Conservation (phyloP, 2,329 filamentous ascomycete genomes). For the Colletotrichum tofieldiae region DNA sequence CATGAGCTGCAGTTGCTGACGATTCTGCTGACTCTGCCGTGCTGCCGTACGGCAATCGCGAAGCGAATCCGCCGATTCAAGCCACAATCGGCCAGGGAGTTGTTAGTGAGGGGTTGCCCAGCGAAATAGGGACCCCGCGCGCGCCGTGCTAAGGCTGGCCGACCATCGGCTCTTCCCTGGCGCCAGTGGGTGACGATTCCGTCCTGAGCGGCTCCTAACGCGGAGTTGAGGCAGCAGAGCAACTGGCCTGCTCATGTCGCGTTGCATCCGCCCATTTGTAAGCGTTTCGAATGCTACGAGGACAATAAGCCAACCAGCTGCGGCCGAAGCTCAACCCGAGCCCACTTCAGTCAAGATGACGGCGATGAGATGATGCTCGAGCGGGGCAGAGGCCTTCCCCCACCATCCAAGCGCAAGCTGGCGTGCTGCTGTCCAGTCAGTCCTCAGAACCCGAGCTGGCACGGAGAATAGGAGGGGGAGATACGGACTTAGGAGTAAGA, state of each 20-base stretch:
- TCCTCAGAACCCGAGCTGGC: background rate
- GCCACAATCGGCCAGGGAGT: slow-evolving; percentile 1
- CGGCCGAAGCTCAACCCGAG: slow-evolving; percentile 1
- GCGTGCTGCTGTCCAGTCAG: slow-evolving; percentile 2
- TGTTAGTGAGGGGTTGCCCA: background rate
- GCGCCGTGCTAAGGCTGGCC: background rate
- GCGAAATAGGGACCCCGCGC: background rate
- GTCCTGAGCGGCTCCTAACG: background rate
- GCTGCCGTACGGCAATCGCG: background rate
- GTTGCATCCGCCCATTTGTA: slow-evolving; percentile 27
- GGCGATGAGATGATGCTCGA: slow-evolving; percentile 31
- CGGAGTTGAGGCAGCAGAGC: background rate
- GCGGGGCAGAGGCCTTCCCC: slow-evolving; percentile 35
- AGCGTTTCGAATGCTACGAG: slow-evolving; percentile 7
- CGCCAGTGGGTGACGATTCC: background rate
- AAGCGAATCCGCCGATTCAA: background rate
- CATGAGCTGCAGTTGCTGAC: background rate
- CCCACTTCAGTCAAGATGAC: slow-evolving; percentile 33
- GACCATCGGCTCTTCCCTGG: slow-evolving; percentile 6
- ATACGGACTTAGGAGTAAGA: slow-evolving; percentile 9
- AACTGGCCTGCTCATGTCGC: background rate
- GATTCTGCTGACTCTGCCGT: background rate
- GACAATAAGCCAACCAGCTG: slow-evolving; percentile 26
- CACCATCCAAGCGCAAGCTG: slow-evolving; percentile 30
- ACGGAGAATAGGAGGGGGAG: background rate